Percentiles rank a stretch among this genome's conserved stretches.
Conservation (phyloP, 108 stramenopile species). For the Schizochytrium sp. region DNA sequence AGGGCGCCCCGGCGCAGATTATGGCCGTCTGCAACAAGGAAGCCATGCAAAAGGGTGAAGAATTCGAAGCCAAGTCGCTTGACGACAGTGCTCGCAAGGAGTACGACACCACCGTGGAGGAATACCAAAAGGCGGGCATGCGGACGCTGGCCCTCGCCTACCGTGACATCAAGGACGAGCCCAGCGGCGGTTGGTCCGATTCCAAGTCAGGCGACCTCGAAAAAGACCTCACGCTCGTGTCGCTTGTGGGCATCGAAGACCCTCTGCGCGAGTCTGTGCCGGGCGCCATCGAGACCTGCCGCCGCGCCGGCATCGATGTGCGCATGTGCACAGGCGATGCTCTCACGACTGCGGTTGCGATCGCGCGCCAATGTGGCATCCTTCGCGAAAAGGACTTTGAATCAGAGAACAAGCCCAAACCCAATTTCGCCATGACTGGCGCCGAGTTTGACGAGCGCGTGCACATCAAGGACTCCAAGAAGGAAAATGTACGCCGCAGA, state of each 20-base stretch:
- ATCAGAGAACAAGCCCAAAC: conserved; percentile 47
- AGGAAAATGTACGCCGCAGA: background rate
- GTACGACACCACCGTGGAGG: conserved; percentile 42
- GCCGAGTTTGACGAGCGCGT: conserved; percentile 57
- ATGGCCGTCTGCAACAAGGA: conserved; percentile 45
- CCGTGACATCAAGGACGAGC: conserved; percentile 42
- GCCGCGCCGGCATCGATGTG: conserved; percentile 74
- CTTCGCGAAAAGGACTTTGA: conserved; percentile 25
- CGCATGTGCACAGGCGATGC: conserved; percentile 95
- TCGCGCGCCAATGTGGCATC: conserved; percentile 66
- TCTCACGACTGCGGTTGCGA: conserved; percentile 83
- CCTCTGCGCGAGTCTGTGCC: conserved; percentile 83
- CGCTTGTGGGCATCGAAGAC: conserved; percentile 90
- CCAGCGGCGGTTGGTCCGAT: background rate
- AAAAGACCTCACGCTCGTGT: conserved; percentile 60
- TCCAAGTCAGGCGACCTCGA: conserved; percentile 24
- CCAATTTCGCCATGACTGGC: conserved; percentile 71
- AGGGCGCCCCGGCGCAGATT: conserved; percentile 73
- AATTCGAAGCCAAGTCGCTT: conserved; percentile 31
- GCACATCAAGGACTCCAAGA: conserved; percentile 36
- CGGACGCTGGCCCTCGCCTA: conserved; percentile 68
- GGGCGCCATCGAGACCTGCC: conserved; percentile 68
- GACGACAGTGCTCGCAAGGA: conserved; percentile 28
- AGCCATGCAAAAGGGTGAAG: conserved; percentile 21
- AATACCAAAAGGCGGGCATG: conserved; percentile 68